Conservation (phyloP, 345 rosid genomes). For the Melaleuca alternifolia region DNA sequence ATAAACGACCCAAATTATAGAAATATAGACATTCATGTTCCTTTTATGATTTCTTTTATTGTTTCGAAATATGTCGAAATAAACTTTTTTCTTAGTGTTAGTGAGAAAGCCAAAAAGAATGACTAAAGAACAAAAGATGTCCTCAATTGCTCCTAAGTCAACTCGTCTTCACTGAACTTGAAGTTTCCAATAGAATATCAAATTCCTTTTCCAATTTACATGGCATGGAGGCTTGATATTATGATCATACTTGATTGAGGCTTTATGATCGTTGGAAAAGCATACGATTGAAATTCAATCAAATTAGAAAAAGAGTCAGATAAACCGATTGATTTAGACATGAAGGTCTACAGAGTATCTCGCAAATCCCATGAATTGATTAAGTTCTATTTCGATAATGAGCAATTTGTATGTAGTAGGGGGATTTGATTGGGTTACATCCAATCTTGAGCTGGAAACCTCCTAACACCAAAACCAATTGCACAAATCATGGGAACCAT, state of each 20-base stretch:
- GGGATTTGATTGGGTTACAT: not conserved
- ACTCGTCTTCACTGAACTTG: not conserved
- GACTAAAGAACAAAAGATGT: not conserved
- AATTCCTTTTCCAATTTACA: not conserved
- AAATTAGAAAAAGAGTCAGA: not conserved
- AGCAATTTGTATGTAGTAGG: not conserved
- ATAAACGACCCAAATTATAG: not conserved
- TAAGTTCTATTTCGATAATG: not conserved
- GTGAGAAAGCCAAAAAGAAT: not conserved
- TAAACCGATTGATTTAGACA: not conserved
- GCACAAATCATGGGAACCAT: not conserved
- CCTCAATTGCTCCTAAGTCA: not conserved
- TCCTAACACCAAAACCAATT: not conserved
- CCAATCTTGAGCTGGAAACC: not conserved
- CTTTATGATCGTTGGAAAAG: not conserved
- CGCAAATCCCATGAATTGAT: not conserved
- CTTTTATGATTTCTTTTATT: not conserved
- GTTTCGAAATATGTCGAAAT: not conserved
- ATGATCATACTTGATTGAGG: not conserved
- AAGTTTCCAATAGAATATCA: not conserved
- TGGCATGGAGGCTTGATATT: not conserved
- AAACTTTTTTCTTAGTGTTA: not conserved
- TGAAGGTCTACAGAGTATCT: not conserved
- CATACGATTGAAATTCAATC: not conserved
- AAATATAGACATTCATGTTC: not conserved